Evolutionary conservation across 176 grass and related monocot species (phyloP).

Genomic region (Microstegium vimineum): DNA sequence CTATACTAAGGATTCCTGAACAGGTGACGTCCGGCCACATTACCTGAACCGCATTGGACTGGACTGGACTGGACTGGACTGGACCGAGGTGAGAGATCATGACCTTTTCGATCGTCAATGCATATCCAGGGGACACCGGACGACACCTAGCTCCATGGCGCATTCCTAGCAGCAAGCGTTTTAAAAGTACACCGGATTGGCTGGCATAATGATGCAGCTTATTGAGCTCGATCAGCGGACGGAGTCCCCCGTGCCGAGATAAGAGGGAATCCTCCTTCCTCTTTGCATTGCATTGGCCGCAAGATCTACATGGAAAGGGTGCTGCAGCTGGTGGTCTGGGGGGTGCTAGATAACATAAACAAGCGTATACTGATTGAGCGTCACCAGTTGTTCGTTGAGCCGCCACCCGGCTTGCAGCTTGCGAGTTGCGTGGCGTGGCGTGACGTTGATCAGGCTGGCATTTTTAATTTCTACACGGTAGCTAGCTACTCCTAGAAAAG

Average conservation of each 20-base stretch:
- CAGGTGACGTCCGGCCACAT: too few species aligned
- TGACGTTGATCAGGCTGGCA: neutral
- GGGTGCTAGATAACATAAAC: neutral
- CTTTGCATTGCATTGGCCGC: too few species aligned
- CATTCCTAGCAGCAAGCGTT: neutral
- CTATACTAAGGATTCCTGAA: too few species aligned
- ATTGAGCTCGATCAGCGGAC: neutral
- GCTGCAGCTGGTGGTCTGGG: neutral
- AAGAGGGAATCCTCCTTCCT: conserved; percentile 42
- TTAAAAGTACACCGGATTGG: conserved; percentile 17
- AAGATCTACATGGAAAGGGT: conserved; percentile 9
- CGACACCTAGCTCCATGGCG: neutral
- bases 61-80: too few species aligned
- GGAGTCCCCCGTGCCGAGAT: conserved; percentile 19
- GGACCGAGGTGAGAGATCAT: too few species aligned
- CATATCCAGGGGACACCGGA: neutral
- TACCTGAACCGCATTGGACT: too few species aligned
- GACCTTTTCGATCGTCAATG: conserved; percentile 12
- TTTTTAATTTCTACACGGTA: neutral
- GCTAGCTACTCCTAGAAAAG: neutral
- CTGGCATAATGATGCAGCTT: too few species aligned
- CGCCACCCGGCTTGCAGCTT: neutral
- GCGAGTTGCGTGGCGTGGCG: too few species aligned
- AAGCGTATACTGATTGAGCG: too few species aligned
- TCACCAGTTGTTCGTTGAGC: neutral